Base-by-base conservation (phyloP, 2,329 filamentous ascomycete species). In the Fusarium concolor region DNA sequence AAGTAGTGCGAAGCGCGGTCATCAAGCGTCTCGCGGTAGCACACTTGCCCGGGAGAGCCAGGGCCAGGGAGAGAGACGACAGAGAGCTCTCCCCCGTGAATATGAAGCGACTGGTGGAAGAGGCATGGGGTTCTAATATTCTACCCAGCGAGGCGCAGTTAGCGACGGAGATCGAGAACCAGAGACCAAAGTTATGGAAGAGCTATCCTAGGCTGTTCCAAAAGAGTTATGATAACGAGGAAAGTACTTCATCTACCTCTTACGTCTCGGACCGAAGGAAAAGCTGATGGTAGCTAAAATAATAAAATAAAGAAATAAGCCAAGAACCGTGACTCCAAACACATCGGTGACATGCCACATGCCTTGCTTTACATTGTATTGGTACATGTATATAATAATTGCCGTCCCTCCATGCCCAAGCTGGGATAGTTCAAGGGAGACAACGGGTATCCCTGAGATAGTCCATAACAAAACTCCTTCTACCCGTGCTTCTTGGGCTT, bases 401-500 rank as follows among this genome's bases (percentile, higher is more conserved):
- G 44, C 67, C 55, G 64, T 15, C 46, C 31, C 47, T 52, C 42
- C 28, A 38, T 47, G 35, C 52, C 37, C 37, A 11, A 20, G 22
- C 41, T 28, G 15, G 39, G 28, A 29, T 45, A 51, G 47, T 46
- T 44, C 26, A 22, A 46, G 20, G 39, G 49, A 49, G 49, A 62
- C 42, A 55, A 57, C 43, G 55, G 65, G 58, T 66, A 68, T 70
- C 52, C 52, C 55, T 61, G 53, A 54, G 54, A 63, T 52, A 33
- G 42, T 56, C 42, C 41, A 60, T 56, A 42, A 46, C 59, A n/a
- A 53, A 51, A 49, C 55, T 31, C 57, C 56, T 56, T 61, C 67
- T 69, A 75, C 41, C 71, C 71, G n/a, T 76, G 74, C 63, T 80
- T 83, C 77, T 91, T 94, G 2, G 92, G 92, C 79, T 97, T 97